Evolutionary conservation across 257 asterid genomes (phyloP).

Genomic region (Dorcoceras hygrometricum): DNA sequence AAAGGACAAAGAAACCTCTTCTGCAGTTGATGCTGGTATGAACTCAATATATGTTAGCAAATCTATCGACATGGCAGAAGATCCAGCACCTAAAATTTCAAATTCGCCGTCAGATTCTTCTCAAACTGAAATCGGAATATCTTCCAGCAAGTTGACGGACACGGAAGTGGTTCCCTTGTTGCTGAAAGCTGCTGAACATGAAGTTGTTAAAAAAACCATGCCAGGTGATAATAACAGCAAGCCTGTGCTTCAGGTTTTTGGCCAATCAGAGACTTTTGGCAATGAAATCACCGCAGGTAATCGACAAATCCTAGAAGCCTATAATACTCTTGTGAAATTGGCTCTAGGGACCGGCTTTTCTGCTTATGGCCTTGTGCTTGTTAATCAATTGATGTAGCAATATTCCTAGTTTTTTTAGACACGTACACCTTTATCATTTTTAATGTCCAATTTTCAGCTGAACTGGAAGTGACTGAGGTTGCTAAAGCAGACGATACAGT

Average conservation of each 20-base stretch:
- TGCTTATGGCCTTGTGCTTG: constrained; percentile 6
- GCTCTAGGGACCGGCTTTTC: constrained; percentile 19
- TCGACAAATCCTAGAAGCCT: constrained; percentile 24
- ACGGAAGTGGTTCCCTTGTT: constrained; percentile 8
- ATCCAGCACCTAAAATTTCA: constrained; percentile 18
- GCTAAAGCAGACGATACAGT: constrained; percentile 17
- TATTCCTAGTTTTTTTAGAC: constrained; percentile 17
- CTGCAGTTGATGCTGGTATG: constrained; percentile 18
- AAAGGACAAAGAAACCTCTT: constrained; percentile 19
- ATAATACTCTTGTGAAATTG: constrained; percentile 21
- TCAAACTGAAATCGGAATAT: constrained; percentile 15
- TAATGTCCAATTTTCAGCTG: constrained; percentile 26
- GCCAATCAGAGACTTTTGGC: constrained; percentile 22
- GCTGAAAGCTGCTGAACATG: constrained; percentile 21
- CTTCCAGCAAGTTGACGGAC: constrained; percentile 21
- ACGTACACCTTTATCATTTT: neutral
- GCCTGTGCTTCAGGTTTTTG: constrained; percentile 17
- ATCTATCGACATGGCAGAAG: constrained; percentile 17
- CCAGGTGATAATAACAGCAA: constrained; percentile 22
- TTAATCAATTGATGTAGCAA: constrained; percentile 28
- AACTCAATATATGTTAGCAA: constrained; percentile 18
- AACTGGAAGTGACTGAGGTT: constrained; percentile 21
- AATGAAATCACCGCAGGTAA: constrained; percentile 4
- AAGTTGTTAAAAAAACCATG: constrained; percentile 16
- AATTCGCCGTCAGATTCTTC: constrained; percentile 6